These are phyloP conservation scores for Candida boleticola DNA, from an alignment of 805 yeast species.

Conservation along the genomic window DNA sequence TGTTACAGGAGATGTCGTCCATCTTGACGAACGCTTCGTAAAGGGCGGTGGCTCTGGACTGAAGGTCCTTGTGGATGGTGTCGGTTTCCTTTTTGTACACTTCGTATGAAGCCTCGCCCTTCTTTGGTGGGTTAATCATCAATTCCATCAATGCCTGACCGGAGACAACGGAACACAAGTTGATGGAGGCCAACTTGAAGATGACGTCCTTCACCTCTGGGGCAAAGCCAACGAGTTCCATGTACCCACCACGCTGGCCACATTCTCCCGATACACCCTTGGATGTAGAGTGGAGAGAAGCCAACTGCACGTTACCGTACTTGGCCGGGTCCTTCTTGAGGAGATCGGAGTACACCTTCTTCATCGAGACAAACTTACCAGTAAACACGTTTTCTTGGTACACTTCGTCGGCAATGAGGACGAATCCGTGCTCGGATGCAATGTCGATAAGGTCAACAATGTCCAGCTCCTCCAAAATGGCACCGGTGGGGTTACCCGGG, in stretches of 20 bases:
- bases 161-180: conserved; percentile 89
- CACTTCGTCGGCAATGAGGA: conserved; percentile 95
- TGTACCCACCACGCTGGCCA: conserved; percentile 99
- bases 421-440: conserved; percentile 83
- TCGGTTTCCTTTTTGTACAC: conserved; percentile 61
- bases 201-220: conserved; percentile 67
- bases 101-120: conserved; percentile 74
- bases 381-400: conserved; percentile 89
- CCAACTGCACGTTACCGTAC: conserved; percentile 77
- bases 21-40: conserved; percentile 69
- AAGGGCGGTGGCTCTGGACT: conserved; percentile 59
- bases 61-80: conserved; percentile 60
- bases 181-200: conserved; percentile 84
- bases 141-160: conserved; percentile 93
- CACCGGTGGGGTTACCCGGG: conserved; percentile 99
- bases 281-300: conserved; percentile 94
- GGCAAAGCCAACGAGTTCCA: conserved; percentile 86
- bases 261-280: conserved; percentile 98
- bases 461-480: conserved; percentile 62
- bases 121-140: conserved; percentile 87
- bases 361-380: conserved; percentile 82
- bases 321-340: conserved; percentile 50
- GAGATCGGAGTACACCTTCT: conserved; percentile 69
- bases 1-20: conserved; percentile 83
- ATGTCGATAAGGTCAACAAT: conserved; percentile 71